Evolutionary conservation across 495 filamentous ascomycete species (phyloP), one percentile per base, ranked within the genome.

Genomic region (Cairneyella variabilis): DNA sequence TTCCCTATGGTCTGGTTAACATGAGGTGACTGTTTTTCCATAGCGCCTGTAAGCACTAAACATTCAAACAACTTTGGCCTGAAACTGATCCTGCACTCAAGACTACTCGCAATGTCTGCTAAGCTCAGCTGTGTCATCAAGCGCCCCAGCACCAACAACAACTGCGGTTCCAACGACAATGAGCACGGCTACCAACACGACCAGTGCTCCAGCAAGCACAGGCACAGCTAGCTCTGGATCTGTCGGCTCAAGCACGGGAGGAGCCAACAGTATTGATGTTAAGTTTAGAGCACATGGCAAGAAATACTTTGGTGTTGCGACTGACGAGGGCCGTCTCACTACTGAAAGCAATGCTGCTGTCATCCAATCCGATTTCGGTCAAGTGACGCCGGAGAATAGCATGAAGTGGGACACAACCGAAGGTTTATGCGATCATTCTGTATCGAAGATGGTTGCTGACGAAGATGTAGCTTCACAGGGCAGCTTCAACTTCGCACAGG

Each of bases 361-460:
- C 63, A 73, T 85, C 60, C 69, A 76, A 56, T 67, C 76, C 34
- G 72, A 84, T 62, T 86, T 87, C 54, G 82, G 83, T 27, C 73
- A 76, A 57, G 71, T 86, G 26, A 85, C 82, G 3, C 80, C 81
- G n/a, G 83, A 86, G 75, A 85, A 86, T n/a, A n/a, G n/a, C n/a
- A n/a, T n/a, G n/a, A n/a, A n/a, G n/a, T n/a, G n/a, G n/a, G n/a
- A n/a, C n/a, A n/a, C n/a, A n/a, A n/a, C n/a, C n/a, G n/a, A n/a
- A n/a, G n/a, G n/a, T n/a, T n/a, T n/a, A n/a, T n/a, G n/a, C n/a
- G n/a, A n/a, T n/a, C n/a, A n/a, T n/a, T n/a, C n/a, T n/a, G n/a
- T n/a, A n/a, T n/a, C n/a, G n/a, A n/a, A n/a, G n/a, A n/a, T n/a
- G n/a, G n/a, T n/a, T n/a, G n/a, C n/a, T n/a, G 52, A 60, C n/a